Conservation (phyloP, 2,329 filamentous ascomycete genomes). For the Nemania sp. region DNA sequence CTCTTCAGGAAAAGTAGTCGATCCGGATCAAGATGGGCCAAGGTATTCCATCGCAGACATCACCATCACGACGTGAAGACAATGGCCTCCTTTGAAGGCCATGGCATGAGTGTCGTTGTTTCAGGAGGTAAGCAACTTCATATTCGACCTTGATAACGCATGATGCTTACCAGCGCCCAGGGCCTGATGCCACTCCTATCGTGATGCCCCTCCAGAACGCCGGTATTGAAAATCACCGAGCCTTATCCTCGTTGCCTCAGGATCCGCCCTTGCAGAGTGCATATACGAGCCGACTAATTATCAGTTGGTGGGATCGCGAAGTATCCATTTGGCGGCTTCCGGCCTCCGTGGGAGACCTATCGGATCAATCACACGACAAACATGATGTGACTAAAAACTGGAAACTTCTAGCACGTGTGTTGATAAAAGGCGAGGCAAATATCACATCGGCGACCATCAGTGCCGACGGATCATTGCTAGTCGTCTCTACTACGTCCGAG, state of each 20-base stretch:
- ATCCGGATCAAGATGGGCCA: conserved; percentile 73
- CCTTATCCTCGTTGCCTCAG: conserved; percentile 83
- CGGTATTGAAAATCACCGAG: conserved; percentile 78
- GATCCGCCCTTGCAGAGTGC: conserved; percentile 74
- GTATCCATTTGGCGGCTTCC: conserved; percentile 77
- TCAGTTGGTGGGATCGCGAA: conserved; percentile 92
- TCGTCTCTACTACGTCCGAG: conserved; percentile 74
- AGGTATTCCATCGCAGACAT: conserved; percentile 82
- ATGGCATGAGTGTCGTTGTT: conserved; percentile 81
- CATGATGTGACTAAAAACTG: conserved; percentile 56
- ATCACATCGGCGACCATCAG: conserved; percentile 78
- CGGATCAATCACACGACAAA: conserved; percentile 47
- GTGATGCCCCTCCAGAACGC: conserved; percentile 79
- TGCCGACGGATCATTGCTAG: conserved; percentile 70
- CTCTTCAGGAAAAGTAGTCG: conserved; percentile 72
- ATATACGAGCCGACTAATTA: conserved; percentile 71
- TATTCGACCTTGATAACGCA: background rate
- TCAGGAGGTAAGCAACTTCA: conserved; percentile 74
- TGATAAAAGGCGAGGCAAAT: conserved; percentile 76
- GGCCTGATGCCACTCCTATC: conserved; percentile 82
- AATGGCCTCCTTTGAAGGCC: conserved; percentile 87
- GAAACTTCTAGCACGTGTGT: conserved; percentile 70
- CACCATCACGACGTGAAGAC: conserved; percentile 95
- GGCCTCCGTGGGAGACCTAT: conserved; percentile 52
- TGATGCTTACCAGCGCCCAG: conserved; percentile 52